phyloP scores from a whole-genome alignment of 2,329 filamentous ascomycete species.

The Periconia digitata region DNA sequence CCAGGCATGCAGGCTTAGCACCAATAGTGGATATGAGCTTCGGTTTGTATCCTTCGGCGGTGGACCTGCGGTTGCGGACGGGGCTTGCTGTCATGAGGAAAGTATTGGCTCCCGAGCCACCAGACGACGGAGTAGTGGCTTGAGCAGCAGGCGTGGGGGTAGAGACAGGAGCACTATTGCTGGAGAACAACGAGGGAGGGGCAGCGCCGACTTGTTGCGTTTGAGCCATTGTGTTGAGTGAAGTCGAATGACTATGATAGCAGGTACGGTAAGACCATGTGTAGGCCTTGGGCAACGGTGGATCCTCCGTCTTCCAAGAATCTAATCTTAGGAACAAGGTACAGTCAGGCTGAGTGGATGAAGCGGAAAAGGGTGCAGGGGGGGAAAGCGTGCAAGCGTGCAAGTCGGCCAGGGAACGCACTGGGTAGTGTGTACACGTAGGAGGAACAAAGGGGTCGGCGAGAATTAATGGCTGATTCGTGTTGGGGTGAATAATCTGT shows the following conservation, averaged over 20 bases:
- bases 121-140: slow-evolving; percentile 52
- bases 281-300: slow-evolving; percentile 1
- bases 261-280: slow-evolving; percentile 3
- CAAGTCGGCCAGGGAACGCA: no score
- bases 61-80: slow-evolving; percentile 51
- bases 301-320: background rate
- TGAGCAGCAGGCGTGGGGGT: slow-evolving; percentile 43
- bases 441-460: background rate
- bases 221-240: slow-evolving; percentile 32
- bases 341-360: background rate
- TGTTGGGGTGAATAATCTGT: background rate
- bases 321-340: background rate
- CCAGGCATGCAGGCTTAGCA: slow-evolving; percentile 82
- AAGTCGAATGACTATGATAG: slow-evolving; percentile 1
- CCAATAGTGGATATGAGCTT: slow-evolving; percentile 67
- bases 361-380: background rate
- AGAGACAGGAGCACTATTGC: slow-evolving; percentile 20
- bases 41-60: slow-evolving; percentile 77
- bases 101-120: slow-evolving; percentile 69
- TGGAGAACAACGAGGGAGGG: slow-evolving; percentile 23
- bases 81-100: slow-evolving; percentile 87
- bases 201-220: slow-evolving; percentile 15
- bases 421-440: background rate
- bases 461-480: background rate
- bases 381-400: background rate